These are phyloP conservation scores for Handroanthus guayacan DNA, from an alignment of 257 asterid genomes.

Conservation along the genomic window DNA sequence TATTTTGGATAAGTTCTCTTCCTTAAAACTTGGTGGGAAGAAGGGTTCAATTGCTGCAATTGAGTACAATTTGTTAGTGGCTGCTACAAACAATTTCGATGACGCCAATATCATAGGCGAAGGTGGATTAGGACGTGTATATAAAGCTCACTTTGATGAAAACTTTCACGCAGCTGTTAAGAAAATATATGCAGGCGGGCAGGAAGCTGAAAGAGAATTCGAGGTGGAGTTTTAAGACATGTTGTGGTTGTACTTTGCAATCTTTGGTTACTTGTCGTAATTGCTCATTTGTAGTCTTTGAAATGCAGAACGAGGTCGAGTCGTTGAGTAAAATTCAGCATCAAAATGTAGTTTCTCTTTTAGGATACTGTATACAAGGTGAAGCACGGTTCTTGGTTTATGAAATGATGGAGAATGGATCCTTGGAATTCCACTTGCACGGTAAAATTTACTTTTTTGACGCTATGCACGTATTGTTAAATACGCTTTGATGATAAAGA, in stretches of 20 bases:
- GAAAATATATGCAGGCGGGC: constrained; percentile 62
- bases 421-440: constrained; percentile 80
- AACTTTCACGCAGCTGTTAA: constrained; percentile 74
- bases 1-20: constrained; percentile 60
- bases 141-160: constrained; percentile 74
- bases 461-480: neutral
- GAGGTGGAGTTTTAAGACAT: constrained; percentile 56
- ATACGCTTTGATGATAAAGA: neutral
- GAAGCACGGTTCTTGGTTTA: constrained; percentile 77
- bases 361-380: constrained; percentile 78
- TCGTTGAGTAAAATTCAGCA: constrained; percentile 77
- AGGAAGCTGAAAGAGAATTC: constrained; percentile 69
- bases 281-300: constrained; percentile 29
- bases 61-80: constrained; percentile 67
- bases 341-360: constrained; percentile 80
- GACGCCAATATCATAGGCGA: constrained; percentile 73
- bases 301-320: constrained; percentile 84
- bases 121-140: constrained; percentile 79
- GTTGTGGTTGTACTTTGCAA: neutral
- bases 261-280: neutral
- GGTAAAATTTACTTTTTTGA: constrained; percentile 51
- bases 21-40: constrained; percentile 56
- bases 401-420: constrained; percentile 90
- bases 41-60: constrained; percentile 68
- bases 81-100: constrained; percentile 81